Conservation (phyloP, 768 basidiomycete genomes). For the Suillus luteus region DNA sequence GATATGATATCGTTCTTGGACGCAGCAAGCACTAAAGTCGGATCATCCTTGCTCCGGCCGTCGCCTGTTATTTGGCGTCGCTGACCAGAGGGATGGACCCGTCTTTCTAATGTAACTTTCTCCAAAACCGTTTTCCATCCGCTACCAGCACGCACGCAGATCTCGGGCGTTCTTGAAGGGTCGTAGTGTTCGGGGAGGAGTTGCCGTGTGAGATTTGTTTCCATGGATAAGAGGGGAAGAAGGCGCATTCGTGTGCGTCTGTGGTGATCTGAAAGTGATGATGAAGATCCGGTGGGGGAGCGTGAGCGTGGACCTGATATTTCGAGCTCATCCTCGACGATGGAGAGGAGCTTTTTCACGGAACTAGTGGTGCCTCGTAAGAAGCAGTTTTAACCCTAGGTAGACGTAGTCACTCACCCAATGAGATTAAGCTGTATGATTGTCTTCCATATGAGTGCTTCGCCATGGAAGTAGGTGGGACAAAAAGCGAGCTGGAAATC, state of each 20-base stretch:
- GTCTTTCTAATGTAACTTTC: constrained; percentile 17
- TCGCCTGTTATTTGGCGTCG: constrained; percentile 18
- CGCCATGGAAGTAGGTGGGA: constrained; percentile 58
- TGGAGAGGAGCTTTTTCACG: constrained; percentile 57
- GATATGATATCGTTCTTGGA: constrained; percentile 60
- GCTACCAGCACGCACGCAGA: constrained; percentile 57
- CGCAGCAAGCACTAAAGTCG: constrained; percentile 51
- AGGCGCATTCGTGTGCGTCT: constrained; percentile 42
- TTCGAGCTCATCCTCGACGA: constrained; percentile 50
- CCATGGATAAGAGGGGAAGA: constrained; percentile 56
- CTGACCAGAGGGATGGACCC: not conserved
- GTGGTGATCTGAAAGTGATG: constrained; percentile 37
- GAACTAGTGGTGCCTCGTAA: constrained; percentile 39
- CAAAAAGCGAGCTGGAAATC: constrained; percentile 72
- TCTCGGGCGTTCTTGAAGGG: constrained; percentile 32
- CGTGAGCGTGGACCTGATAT: constrained; percentile 28
- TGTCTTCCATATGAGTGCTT: constrained; percentile 60
- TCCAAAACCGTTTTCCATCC: constrained; percentile 58
- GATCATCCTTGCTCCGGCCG: constrained; percentile 39
- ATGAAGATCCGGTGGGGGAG: constrained; percentile 26
- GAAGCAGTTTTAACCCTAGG: not conserved
- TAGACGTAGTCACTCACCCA: constrained; percentile 37
- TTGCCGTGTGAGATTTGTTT: constrained; percentile 51
- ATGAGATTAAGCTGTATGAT: constrained; percentile 74
- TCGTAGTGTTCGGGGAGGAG: constrained; percentile 48